Conservation (phyloP, 768 basidiomycete species). For the Tulasnella sp. region DNA sequence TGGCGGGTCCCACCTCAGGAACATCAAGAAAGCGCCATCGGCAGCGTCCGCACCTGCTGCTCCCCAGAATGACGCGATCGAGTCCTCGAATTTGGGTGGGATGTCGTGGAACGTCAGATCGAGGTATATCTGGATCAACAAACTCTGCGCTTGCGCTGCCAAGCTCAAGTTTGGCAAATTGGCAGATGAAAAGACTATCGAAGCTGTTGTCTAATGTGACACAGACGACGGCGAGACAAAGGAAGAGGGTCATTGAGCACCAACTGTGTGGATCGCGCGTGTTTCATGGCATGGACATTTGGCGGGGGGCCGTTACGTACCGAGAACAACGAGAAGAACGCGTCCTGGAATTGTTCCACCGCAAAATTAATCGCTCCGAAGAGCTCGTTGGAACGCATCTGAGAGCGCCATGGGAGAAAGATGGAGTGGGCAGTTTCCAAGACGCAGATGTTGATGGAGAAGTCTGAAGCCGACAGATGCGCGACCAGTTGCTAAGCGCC, state of each 20-base stretch:
- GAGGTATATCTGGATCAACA: slow-evolving; percentile 79
- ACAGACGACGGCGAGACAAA: neutral
- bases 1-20: slow-evolving; percentile 67
- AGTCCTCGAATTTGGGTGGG: slow-evolving; percentile 87
- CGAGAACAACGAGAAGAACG: slow-evolving; percentile 76
- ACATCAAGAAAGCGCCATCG: slow-evolving; percentile 55
- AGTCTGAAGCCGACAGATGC: slow-evolving; percentile 70
- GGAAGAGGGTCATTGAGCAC: too few relatives aligned
- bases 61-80: slow-evolving; percentile 71
- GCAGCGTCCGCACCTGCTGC: slow-evolving; percentile 32
- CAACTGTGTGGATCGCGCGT: too few relatives aligned
- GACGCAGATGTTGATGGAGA: slow-evolving; percentile 78
- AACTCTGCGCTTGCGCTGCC: slow-evolving; percentile 62
- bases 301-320: too few relatives aligned
- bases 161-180: slow-evolving; percentile 34
- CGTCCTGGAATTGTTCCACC: slow-evolving; percentile 65
- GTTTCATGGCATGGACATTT: too few relatives aligned
- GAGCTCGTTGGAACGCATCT: slow-evolving; percentile 75
- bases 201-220: slow-evolving; percentile 28
- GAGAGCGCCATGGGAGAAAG: slow-evolving; percentile 85
- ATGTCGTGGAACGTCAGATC: slow-evolving; percentile 94
- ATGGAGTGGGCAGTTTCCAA: slow-evolving; percentile 94
- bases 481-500: slow-evolving; percentile 88
- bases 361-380: slow-evolving; percentile 90
- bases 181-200: slow-evolving; percentile 37